Base-by-base conservation (phyloP, 805 yeast species). In the Candida koratica region DNA sequence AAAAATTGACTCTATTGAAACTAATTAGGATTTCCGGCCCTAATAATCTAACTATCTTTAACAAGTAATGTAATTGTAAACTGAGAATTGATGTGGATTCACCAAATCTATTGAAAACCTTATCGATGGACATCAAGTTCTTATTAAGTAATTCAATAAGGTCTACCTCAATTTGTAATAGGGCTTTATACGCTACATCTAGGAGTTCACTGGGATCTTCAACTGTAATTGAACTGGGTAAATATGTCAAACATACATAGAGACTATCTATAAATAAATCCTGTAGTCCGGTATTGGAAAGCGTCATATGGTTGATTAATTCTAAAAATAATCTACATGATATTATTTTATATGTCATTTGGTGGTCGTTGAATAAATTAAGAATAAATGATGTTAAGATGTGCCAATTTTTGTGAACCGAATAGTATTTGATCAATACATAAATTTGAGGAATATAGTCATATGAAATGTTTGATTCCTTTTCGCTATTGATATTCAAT, bases 341-440 rank as follows among this genome's bases (percentile, higher is more conserved):
- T 32, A 56, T 58, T 1, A 48, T 41, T 36, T 64, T 60, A 30
- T 54, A 46, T 5, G 35, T 24, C 5, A 58, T 54, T 17, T 56
- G 58, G 29, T 57, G 53, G 38, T 62, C 64, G 38, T 62, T 67
- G 25, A 63, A 48, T 5, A 65, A 46, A 30, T 60, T 61, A 13
- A 65, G 49, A 4, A 58, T 45, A 30, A 60, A 61, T 5, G 68
- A 51, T 8, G 65, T 48, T 9, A 60, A 34, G 3, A 51, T n/a
- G n/a, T 53, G 45, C 60, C 64, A 55, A 24, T 48, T 34, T 17
- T 36, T 15, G 28, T 43, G 47, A 3, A 19, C 6, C n/a, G 27
- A n/a, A 24, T 29, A 26, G 23, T 25, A 1, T 36, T 44, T 14
- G 11, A 22, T 46, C 9, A 58, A 31, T 16, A 54, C 43, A 45